Conservation (phyloP, 1,139 yeast genomes). For the Blastobotrys aristatus region DNA sequence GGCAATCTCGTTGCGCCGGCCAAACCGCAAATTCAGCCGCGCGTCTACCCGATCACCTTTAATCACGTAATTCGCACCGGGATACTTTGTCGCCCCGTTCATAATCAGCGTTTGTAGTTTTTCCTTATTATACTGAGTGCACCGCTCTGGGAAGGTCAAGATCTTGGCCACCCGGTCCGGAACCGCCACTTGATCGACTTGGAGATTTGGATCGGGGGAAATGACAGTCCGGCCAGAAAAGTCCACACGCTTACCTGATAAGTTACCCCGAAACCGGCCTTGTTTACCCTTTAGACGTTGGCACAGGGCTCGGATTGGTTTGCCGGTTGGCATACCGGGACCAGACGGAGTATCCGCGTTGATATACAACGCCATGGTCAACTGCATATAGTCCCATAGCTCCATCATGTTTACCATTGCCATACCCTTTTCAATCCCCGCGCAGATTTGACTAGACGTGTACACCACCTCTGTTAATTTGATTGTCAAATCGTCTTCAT, state of each 20-base stretch:
- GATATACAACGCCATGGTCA: constrained; percentile 95
- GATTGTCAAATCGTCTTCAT: constrained; percentile 96
- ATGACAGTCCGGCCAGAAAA: constrained; percentile 98
- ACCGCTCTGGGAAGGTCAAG: constrained; percentile 91
- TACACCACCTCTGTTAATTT: constrained; percentile 94
- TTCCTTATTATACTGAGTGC: constrained; percentile 78
- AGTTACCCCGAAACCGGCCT: constrained; percentile 96
- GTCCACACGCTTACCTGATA: constrained; percentile 98
- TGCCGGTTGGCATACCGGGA: constrained; percentile 45
- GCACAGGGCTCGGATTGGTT: constrained; percentile 93
- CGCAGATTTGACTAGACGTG: constrained; percentile 88
- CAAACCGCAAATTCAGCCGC: constrained; percentile 83
- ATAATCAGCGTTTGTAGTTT: constrained; percentile 68
- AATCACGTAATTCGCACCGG: constrained; percentile 91
- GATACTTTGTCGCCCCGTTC: constrained; percentile 86
- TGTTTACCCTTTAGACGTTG: constrained; percentile 98
- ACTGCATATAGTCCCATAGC: constrained; percentile 96
- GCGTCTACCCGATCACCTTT: constrained; percentile 73
- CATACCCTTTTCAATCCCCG: constrained; percentile 93
- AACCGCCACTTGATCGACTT: constrained; percentile 95
- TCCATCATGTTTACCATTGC: constrained; percentile 92
- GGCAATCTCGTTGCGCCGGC: constrained; percentile 77
- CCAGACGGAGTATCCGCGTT: constrained; percentile 76
- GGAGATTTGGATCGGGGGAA: constrained; percentile 95
- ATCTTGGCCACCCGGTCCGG: constrained; percentile 97